Conservation (phyloP, 2,329 filamentous ascomycete species). For the Aspergillus sp. region DNA sequence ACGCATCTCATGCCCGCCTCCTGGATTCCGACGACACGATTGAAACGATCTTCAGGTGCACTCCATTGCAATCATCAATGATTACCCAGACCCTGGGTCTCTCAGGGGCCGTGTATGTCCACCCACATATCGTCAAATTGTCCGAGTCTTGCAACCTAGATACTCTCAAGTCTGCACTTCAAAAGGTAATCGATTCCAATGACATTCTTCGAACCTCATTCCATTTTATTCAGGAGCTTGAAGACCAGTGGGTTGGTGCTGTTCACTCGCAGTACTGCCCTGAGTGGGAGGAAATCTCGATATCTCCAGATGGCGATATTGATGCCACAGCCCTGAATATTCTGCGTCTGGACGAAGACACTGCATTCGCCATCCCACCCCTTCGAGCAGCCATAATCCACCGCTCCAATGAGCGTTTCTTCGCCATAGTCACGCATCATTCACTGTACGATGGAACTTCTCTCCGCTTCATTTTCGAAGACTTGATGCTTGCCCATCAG, state of each 20-base stretch:
- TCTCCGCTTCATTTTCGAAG: constrained; percentile 9
- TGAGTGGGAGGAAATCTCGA: background rate
- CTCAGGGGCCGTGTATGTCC: background rate
- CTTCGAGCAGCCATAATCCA: background rate
- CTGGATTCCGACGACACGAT: too few species aligned
- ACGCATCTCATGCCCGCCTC: background rate
- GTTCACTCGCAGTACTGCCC: background rate
- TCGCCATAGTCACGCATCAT: constrained; percentile 15
- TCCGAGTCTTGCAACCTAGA: background rate
- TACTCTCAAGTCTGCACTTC: background rate
- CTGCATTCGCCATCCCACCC: background rate
- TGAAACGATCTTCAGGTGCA: background rate
- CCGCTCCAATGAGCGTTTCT: background rate
- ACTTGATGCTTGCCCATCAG: background rate
- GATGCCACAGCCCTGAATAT: background rate
- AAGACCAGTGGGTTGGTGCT: background rate
- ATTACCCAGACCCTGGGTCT: background rate
- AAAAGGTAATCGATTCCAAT: background rate
- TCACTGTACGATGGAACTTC: constrained; percentile 16
- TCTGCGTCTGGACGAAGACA: background rate
- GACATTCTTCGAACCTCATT: background rate
- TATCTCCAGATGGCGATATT: background rate
- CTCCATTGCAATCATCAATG: background rate
- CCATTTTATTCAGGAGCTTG: background rate
- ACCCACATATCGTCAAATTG: background rate